A percentile compares a stretch with the other conserved stretches of the same genome.
Evolutionary conservation across 768 basidiomycete species (phyloP).

Genomic region (Leccinum truebloodii): DNA sequence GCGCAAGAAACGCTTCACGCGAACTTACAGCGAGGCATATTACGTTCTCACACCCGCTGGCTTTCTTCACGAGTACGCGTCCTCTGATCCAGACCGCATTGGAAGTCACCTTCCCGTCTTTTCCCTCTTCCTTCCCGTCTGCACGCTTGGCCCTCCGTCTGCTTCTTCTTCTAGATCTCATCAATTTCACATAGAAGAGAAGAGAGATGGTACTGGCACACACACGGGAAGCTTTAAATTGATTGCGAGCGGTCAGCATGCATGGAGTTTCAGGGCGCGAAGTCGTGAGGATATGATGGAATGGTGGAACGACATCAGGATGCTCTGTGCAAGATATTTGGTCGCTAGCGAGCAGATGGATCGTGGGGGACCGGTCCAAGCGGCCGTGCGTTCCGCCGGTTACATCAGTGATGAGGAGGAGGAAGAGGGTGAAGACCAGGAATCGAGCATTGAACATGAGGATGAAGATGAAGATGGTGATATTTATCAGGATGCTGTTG

Average conservation of each 20-base stretch:
- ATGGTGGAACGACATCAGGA: slow-evolving; percentile 98
- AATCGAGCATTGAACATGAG: slow-evolving; percentile 47
- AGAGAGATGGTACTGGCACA: slow-evolving; percentile 73
- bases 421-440: slow-evolving; percentile 56
- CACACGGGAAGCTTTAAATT: slow-evolving; percentile 55
- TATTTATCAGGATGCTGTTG: slow-evolving; percentile 40
- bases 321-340: slow-evolving; percentile 91
- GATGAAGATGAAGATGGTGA: slow-evolving; percentile 55
- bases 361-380: slow-evolving; percentile 87
- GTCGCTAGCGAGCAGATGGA: slow-evolving; percentile 94
- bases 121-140: slow-evolving; percentile 89
- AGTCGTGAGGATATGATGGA: slow-evolving; percentile 99
- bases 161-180: slow-evolving; percentile 65
- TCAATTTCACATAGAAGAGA: slow-evolving; percentile 97
- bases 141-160: slow-evolving; percentile 93
- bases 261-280: slow-evolving; percentile 89
- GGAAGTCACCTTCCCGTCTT: slow-evolving; percentile 66
- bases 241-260: slow-evolving; percentile 49
- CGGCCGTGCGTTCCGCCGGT: slow-evolving; percentile 87
- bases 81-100: slow-evolving; percentile 64
- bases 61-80: slow-evolving; percentile 89
- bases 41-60: slow-evolving; percentile 95
- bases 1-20: slow-evolving; percentile 94
- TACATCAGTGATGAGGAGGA: slow-evolving; percentile 86
- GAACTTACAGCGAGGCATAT: slow-evolving; percentile 80